Evolutionary conservation across 2,329 filamentous ascomycete species (phyloP).

Genomic region (Cordyceps pruinosa): DNA sequence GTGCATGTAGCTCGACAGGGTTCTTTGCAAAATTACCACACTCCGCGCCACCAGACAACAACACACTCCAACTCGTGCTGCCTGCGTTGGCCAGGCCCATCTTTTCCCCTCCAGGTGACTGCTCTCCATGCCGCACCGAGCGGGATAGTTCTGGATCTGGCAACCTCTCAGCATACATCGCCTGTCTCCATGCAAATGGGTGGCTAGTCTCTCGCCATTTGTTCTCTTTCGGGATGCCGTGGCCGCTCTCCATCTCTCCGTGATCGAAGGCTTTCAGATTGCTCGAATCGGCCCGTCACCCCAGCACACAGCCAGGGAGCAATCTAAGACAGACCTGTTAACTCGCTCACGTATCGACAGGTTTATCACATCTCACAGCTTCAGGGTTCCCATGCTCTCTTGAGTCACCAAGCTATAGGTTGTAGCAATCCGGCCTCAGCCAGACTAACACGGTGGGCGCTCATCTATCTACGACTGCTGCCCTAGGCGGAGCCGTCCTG

Average conservation of each 20-base stretch:
- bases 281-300: background rate
- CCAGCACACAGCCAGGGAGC: background rate
- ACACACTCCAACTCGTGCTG: background rate
- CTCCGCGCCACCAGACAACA: background rate
- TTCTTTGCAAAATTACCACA: slow-evolving; percentile 1
- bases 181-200: background rate
- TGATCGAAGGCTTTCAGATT: background rate
- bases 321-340: background rate
- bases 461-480: slow-evolving; percentile 6
- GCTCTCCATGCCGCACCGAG: background rate
- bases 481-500: slow-evolving; percentile 9
- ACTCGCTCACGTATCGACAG: background rate
- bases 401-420: background rate
- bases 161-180: background rate
- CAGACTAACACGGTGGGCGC: background rate
- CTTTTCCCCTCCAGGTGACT: slow-evolving; percentile 4
- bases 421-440: background rate
- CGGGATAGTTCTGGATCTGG: background rate
- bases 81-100: slow-evolving; percentile 2
- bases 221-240: background rate
- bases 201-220: slow-evolving; percentile 1
- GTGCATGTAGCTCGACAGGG: slow-evolving; percentile 2
- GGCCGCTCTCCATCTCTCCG: background rate
- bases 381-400: background rate
- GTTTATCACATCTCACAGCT: background rate